These are phyloP conservation scores for Oleoguttula mirabilis DNA, from an alignment of 495 filamentous ascomycete species.

Conservation along the genomic window DNA sequence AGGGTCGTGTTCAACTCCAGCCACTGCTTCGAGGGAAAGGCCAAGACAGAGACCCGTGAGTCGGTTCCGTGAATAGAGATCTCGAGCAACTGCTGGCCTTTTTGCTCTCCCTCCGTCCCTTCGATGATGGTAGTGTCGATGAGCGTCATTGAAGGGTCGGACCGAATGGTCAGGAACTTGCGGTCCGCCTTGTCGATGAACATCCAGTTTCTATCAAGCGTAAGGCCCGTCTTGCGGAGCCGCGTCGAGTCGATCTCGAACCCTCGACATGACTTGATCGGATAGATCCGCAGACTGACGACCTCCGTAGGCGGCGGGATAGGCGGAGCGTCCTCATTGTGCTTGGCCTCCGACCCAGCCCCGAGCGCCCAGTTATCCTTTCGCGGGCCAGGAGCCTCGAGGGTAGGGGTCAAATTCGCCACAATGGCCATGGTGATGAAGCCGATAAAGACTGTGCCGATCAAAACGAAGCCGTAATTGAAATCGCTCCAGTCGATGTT, in stretches of 20 bases:
- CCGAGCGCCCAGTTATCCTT: constrained; percentile 4
- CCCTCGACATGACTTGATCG: constrained; percentile 34
- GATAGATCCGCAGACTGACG: constrained; percentile 28
- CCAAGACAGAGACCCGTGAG: constrained; percentile 24
- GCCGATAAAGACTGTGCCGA: constrained; percentile 3
- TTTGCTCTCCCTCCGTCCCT: constrained; percentile 19
- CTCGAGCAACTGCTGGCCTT: constrained; percentile 19
- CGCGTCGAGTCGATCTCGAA: constrained; percentile 22
- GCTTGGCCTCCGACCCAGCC: background rate
- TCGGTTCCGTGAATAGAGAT: constrained; percentile 20
- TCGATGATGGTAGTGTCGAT: constrained; percentile 28
- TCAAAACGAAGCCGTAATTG: constrained; percentile 3
- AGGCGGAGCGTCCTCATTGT: constrained; percentile 12
- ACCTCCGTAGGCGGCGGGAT: constrained; percentile 26
- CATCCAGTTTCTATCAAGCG: constrained; percentile 35
- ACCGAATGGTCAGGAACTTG: constrained; percentile 33
- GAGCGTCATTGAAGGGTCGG: constrained; percentile 30
- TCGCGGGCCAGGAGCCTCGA: background rate
- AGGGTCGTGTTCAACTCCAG: constrained; percentile 25
- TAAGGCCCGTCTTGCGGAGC: constrained; percentile 27
- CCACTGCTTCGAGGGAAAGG: constrained; percentile 28
- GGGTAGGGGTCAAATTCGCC: background rate
- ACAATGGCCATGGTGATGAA: constrained; percentile 7
- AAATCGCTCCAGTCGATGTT: constrained; percentile 1
- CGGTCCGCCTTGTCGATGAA: constrained; percentile 26